These are phyloP conservation scores for Coniochaeta sp. DNA, from an alignment of 2,329 filamentous ascomycete species.

Conservation along the genomic window DNA sequence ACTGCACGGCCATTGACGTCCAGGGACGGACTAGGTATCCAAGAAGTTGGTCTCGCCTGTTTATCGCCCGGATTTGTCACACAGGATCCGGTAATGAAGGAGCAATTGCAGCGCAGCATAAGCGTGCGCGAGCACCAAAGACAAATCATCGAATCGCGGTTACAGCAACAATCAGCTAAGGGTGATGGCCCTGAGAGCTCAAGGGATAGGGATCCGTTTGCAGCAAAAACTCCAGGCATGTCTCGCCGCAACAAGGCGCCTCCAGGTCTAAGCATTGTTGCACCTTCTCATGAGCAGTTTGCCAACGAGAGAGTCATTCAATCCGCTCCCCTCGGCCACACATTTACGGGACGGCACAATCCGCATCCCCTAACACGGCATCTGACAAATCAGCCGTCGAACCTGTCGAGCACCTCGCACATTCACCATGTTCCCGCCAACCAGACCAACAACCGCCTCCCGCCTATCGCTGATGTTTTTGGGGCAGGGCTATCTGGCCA, in stretches of 20 bases:
- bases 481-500: conserved; percentile 65
- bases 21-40: conserved; percentile 72
- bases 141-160: conserved; percentile 84
- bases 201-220: conserved; percentile 47
- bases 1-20: conserved; percentile 71
- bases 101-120: conserved; percentile 89
- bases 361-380: conserved; percentile 70
- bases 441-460: conserved; percentile 86
- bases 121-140: conserved; percentile 90
- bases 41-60: conserved; percentile 89
- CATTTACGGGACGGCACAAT: conserved; percentile 85
- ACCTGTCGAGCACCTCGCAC: conserved; percentile 75
- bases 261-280: conserved; percentile 87
- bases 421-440: conserved; percentile 84
- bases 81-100: conserved; percentile 92
- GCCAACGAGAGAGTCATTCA: conserved; percentile 93
- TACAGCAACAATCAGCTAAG: conserved; percentile 79
- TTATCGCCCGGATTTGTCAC: conserved; percentile 94
- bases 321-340: conserved; percentile 89
- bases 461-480: conserved; percentile 92
- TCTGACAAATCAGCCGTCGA: conserved; percentile 73
- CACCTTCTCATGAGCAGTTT: conserved; percentile 86
- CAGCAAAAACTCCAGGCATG: conserved; percentile 65
- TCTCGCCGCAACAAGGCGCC: conserved; percentile 73
- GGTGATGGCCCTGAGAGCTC: conserved; percentile 55